Evolutionary conservation across 139 green algal genomes (phyloP).

Genomic region (Chlorella sp.): DNA sequence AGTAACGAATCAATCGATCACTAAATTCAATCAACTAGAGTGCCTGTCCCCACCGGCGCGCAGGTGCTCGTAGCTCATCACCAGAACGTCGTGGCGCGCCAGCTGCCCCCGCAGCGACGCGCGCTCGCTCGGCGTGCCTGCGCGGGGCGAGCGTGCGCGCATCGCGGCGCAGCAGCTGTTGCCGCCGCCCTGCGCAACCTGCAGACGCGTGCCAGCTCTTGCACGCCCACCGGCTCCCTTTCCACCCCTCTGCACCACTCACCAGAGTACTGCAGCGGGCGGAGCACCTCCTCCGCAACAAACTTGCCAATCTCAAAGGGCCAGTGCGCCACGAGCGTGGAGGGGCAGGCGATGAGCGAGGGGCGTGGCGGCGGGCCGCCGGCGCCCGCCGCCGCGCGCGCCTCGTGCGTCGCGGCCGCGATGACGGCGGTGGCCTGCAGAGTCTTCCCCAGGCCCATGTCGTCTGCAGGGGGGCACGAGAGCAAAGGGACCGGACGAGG

Average conservation of each 20-base stretch:
- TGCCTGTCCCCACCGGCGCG: slow-evolving; percentile 43
- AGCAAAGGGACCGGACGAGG: too few species aligned
- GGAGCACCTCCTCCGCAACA: slow-evolving; percentile 55
- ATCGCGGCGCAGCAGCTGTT: too few species aligned
- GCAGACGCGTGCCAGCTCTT: too few species aligned
- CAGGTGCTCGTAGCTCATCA: slow-evolving; percentile 92
- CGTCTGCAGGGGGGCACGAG: too few species aligned
- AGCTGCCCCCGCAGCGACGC: slow-evolving; percentile 31
- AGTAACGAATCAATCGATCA: too few species aligned
- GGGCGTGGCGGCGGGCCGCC: slow-evolving; percentile 37
- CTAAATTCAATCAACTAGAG: too few species aligned
- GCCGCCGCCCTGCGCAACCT: too few species aligned
- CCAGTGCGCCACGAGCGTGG: slow-evolving; percentile 96
- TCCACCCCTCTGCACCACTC: too few species aligned
- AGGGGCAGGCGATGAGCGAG: slow-evolving; percentile 90
- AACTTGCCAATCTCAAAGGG: slow-evolving; percentile 83
- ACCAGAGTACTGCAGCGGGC: slow-evolving; percentile 67
- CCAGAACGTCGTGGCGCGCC: slow-evolving; percentile 59
- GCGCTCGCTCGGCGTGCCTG: slow-evolving; percentile 62
- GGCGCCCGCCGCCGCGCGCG: not conserved
- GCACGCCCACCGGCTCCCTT: too few species aligned
- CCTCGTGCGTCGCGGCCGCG: slow-evolving; percentile 44
- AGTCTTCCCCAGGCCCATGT: slow-evolving; percentile 93
- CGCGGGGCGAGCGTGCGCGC: too few species aligned
- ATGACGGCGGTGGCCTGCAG: slow-evolving; percentile 83